Percentiles rank a stretch among this genome's conserved stretches.
phyloP scores from a whole-genome alignment of 2,329 filamentous ascomycete genomes.

The Fusarium buharicum region DNA sequence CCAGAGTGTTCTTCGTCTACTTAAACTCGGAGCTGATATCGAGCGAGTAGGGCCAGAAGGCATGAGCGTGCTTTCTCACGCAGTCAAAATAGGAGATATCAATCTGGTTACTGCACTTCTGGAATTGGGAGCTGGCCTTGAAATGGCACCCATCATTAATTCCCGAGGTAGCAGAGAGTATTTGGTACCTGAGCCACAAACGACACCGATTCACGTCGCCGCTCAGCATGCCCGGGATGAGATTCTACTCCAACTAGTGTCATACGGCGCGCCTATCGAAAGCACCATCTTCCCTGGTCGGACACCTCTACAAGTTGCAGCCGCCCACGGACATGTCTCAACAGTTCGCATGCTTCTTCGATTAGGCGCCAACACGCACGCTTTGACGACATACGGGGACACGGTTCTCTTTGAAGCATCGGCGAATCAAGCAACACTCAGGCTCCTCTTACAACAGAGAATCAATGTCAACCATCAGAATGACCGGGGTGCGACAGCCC shows the following conservation, averaged over 20 bases:
- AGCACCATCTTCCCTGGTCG: conserved; percentile 45
- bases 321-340: conserved; percentile 43
- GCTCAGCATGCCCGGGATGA: conserved; percentile 45
- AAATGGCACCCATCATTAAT: conserved; percentile 11
- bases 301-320: conserved; percentile 42
- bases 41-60: conserved; percentile 43
- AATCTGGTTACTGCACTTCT: conserved; percentile 40
- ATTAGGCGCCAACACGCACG: conserved; percentile 39
- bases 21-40: conserved; percentile 42
- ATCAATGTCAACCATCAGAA: conserved; percentile 45
- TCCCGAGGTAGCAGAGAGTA: conserved; percentile 33
- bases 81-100: conserved; percentile 42
- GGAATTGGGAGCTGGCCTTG: conserved; percentile 39
- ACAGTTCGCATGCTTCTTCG: conserved; percentile 43
- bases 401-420: conserved; percentile 45
- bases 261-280: conserved; percentile 40
- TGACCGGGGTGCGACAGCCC: conserved; percentile 44
- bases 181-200: conserved; percentile 42
- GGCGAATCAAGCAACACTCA: conserved; percentile 42
- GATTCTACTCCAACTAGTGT: conserved; percentile 42
- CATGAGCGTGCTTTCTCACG: conserved; percentile 46
- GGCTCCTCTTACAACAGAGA: conserved; percentile 41
- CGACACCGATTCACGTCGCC: conserved; percentile 43
- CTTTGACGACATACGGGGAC: conserved; percentile 44
- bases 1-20: conserved; percentile 38